These are phyloP conservation scores for Eucommia ulmoides DNA, from an alignment of 257 asterid species.

Conservation along the genomic window DNA sequence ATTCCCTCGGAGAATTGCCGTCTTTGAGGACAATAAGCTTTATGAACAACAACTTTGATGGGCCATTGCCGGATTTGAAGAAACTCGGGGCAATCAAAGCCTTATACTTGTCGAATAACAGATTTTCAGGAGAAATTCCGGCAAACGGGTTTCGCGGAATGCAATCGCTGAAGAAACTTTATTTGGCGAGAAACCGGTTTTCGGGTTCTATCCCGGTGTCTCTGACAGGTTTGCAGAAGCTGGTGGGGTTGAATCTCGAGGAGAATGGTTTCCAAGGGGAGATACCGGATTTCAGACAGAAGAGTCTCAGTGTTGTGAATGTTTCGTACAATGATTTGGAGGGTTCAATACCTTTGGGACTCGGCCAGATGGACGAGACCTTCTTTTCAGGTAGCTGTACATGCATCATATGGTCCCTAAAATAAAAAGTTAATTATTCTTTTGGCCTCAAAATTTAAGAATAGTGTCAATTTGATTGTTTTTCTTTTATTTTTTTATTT, in stretches of 20 bases:
- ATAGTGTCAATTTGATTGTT: not conserved
- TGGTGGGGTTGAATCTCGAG: constrained; percentile 45
- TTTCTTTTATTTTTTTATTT: not conserved
- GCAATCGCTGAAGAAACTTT: constrained; percentile 48
- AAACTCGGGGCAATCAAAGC: constrained; percentile 24
- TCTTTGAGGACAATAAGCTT: constrained; percentile 45
- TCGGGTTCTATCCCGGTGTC: constrained; percentile 48
- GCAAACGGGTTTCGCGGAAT: constrained; percentile 32
- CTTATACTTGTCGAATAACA: constrained; percentile 41
- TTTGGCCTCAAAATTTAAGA: not conserved
- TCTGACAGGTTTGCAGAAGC: constrained; percentile 29
- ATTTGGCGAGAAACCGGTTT: constrained; percentile 44
- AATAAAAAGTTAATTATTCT: not conserved
- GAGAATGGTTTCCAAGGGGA: constrained; percentile 44
- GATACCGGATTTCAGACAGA: constrained; percentile 35
- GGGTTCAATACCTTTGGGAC: constrained; percentile 50
- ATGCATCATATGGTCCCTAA: not conserved
- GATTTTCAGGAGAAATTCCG: constrained; percentile 43
- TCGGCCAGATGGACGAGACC: constrained; percentile 22
- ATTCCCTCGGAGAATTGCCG: constrained; percentile 28
- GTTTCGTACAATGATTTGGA: constrained; percentile 37
- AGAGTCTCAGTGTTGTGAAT: constrained; percentile 22
- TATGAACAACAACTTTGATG: constrained; percentile 44
- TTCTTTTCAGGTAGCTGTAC: constrained; percentile 33
- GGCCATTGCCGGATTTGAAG: constrained; percentile 39